phyloP scores from a whole-genome alignment of 257 asterid genomes.

The Solanum rostratum region DNA sequence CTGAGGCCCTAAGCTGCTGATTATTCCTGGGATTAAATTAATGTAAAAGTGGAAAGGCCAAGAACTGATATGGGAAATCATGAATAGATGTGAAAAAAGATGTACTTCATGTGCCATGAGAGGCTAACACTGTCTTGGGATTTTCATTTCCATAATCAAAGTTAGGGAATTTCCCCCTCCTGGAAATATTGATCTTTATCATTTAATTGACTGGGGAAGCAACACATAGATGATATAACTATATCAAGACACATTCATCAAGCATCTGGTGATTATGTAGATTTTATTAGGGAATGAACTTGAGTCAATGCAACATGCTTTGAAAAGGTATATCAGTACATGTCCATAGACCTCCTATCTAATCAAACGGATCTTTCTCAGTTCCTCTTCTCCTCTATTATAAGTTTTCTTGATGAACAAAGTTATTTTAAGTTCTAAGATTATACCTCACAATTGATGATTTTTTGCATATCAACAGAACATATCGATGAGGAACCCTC shows the following conservation, averaged over 20 bases:
- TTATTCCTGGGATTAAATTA: not conserved
- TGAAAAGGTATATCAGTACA: not conserved
- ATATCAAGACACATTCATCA: not conserved
- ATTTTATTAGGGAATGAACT: not conserved
- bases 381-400: not conserved
- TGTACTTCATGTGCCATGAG: not conserved
- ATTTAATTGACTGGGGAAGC: not conserved
- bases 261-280: not conserved
- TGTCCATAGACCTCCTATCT: not conserved
- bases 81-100: not conserved
- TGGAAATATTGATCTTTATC: not conserved
- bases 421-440: not conserved
- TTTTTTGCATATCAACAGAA: slow-evolving; percentile 47
- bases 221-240: not conserved
- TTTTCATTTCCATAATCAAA: not conserved
- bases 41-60: not conserved
- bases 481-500: slow-evolving; percentile 61
- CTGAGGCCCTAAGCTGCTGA: not conserved
- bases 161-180: not conserved
- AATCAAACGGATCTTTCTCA: not conserved
- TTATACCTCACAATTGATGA: slow-evolving; percentile 38
- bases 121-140: not conserved
- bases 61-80: not conserved
- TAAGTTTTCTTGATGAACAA: not conserved
- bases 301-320: not conserved